phyloP scores from a whole-genome alignment of 352 stramenopile genomes.

The Phytophthora kernoviae region DNA sequence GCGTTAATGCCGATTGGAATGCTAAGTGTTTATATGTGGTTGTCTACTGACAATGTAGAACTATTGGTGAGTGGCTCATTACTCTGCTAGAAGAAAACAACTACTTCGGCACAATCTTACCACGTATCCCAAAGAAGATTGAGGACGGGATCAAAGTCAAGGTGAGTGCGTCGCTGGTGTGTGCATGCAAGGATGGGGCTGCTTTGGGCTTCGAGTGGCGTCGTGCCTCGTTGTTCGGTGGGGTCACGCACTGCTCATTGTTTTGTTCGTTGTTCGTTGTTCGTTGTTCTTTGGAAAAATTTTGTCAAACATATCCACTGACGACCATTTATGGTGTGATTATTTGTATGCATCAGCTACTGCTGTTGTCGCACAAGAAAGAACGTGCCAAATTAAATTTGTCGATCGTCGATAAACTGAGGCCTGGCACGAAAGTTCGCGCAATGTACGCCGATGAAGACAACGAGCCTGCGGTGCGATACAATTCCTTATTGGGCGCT shows the following conservation, averaged over 20 bases:
- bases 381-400: constrained; percentile 71
- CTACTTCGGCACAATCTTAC: constrained; percentile 97
- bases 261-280: background rate
- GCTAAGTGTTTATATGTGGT: constrained; percentile 14
- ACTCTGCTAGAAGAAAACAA: constrained; percentile 94
- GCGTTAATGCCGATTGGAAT: constrained; percentile 12
- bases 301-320: constrained; percentile 6
- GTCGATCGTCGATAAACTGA: constrained; percentile 75
- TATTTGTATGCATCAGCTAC: constrained; percentile 55
- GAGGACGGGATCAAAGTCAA: constrained; percentile 97
- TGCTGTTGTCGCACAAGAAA: constrained; percentile 69
- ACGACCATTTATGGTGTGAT: too few species aligned
- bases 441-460: constrained; percentile 97
- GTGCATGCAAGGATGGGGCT: background rate
- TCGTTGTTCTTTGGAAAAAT: background rate
- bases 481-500: background rate
- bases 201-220: constrained; percentile 1
- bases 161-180: constrained; percentile 34
- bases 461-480: constrained; percentile 85
- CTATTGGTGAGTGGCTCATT: constrained; percentile 93
- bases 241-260: constrained; percentile 19
- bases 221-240: constrained; percentile 28
- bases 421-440: constrained; percentile 89
- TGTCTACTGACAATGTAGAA: constrained; percentile 57
- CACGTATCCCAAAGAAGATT: constrained; percentile 95